phyloP scores from a whole-genome alignment of 495 filamentous ascomycete species.

The Collariella sp. region DNA sequence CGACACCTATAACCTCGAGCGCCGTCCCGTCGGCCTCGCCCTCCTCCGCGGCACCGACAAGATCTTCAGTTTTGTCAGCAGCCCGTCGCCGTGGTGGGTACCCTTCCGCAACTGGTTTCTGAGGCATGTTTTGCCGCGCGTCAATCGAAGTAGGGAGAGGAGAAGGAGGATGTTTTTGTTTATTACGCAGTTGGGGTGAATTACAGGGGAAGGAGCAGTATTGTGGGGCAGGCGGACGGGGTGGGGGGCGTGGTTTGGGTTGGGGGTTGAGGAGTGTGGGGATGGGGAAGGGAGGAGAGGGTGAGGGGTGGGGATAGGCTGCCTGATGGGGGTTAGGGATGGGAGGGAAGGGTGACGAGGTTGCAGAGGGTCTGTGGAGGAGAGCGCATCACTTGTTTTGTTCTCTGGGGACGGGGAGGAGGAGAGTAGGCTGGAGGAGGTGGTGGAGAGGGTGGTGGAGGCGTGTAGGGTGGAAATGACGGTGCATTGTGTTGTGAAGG shows the following conservation, averaged over 20 bases:
- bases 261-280: background rate
- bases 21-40: constrained; percentile 27
- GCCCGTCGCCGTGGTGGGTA: constrained; percentile 24
- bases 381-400: constrained; percentile 26
- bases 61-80: constrained; percentile 31
- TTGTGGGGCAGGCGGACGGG: constrained; percentile 23
- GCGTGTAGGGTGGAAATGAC: constrained; percentile 7
- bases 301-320: constrained; percentile 28
- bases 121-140: constrained; percentile 29
- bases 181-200: constrained; percentile 32
- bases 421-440: constrained; percentile 8
- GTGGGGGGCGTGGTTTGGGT: constrained; percentile 14
- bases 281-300: too few relatives aligned
- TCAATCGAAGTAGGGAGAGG: constrained; percentile 12
- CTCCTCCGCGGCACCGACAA: constrained; percentile 31
- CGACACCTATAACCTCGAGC: constrained; percentile 33
- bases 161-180: constrained; percentile 24
- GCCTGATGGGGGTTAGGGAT: constrained; percentile 19
- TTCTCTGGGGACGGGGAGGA: constrained; percentile 22
- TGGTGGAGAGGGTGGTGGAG: constrained; percentile 9
- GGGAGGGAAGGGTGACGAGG: constrained; percentile 9
- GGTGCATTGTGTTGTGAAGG: constrained; percentile 16
- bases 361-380: constrained; percentile 26
- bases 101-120: constrained; percentile 28
- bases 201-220: constrained; percentile 26